Evolutionary conservation across 1,139 yeast genomes (phyloP), one percentile per base, ranked within the genome.

Genomic region (Geotrichum europaeum): DNA sequence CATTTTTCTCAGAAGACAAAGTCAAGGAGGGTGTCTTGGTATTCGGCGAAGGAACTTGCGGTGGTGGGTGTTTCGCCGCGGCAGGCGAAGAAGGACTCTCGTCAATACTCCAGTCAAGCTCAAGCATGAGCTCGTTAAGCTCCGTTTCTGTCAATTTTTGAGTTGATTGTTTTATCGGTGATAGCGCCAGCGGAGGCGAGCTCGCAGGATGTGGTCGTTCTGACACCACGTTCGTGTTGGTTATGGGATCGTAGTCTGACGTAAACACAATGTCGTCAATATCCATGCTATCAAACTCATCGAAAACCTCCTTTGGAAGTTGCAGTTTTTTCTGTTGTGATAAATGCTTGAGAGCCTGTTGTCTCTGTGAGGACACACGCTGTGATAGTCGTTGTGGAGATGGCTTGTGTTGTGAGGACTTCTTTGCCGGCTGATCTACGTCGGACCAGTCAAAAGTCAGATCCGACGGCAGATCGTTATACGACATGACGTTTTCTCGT

Each of bases 31-130:
- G 32, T 49, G 51, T 22, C 18, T 3, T 22, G 7, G 51, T 49
- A 25, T 15, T 22, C 28, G 51, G 51, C 13, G 15, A 49, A 20
- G 20, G 47, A 15, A 18, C 47, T 15, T 40, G 47, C 3, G 22
- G 55, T 36, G 49, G 15, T 20, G 47, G 4, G 13, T 15, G 49
- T 10, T 22, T 30, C 18, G 18, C 34, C 10, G 28, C 24, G 12
- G 40, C 53, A 7, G 53, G 20, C 36, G 20, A 20, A 20, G 53
- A 30, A 50, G 36, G 13, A n/a, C 28, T 22, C 32, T n/a, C 53
- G 13, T 56, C 51, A 50, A 55, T 34, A 13, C 56, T 55, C 61
- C 61, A 59, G 28, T 50, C 61, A 10, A 59, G 57, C 20, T 59
- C 61, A 34, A 55, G 49, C 10, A 56, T 54, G 3, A 59, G 54